Base-by-base conservation (phyloP, 75 land plant species). In the Isoetes taiwanensis region DNA sequence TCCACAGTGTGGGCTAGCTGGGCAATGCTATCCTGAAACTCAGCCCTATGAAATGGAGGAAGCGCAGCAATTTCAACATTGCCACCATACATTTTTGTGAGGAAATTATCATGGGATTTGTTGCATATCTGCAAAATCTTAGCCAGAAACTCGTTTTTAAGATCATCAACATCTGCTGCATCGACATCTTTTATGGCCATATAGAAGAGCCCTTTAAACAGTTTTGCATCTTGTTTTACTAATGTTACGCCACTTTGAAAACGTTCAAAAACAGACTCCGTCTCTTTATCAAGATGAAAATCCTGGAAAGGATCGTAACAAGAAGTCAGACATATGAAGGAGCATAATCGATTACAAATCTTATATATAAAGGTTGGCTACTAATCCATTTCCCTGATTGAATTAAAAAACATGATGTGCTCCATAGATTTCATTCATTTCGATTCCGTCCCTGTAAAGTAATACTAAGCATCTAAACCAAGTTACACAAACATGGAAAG, bases 121-220 rank as follows among this genome's bases (percentile, higher is more conserved):
- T 19, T 52, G 35, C 70, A 72, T 0, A 72, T 72, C 12, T 55
- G 31, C 0, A 2, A 0, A 30, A 68, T 62, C 28, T 73, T 73
- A 5, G 35, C 56, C 9, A 53, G 6, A 29, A 73, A 73, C 31
- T 73, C 72, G 12, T 27, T 9, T 12, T 52, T 39, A 19, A 73
- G 39, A 27, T 67, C 65, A 16, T 73, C 64, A 2, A 67, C 66
- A 57, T 73, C 76, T 16, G 62, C 30, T 0, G 50, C 27, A 28
- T 67, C 66, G 26, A 67, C 71, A 52, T 66, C 75, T 56, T 66
- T 72, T 21, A 71, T 59, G 28, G 66, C 74, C 43, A 71, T 59
- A 41, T 59, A 71, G 48, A 65, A 71, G 8, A 64, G 34, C 9
- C 75, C 75, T 19, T 61, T 59, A 56, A 72, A 72, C 2, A 72